Percentiles rank a stretch among this genome's conserved stretches.
phyloP scores from a whole-genome alignment of 78 protist genomes.

The Trichosphaerium sp. region DNA sequence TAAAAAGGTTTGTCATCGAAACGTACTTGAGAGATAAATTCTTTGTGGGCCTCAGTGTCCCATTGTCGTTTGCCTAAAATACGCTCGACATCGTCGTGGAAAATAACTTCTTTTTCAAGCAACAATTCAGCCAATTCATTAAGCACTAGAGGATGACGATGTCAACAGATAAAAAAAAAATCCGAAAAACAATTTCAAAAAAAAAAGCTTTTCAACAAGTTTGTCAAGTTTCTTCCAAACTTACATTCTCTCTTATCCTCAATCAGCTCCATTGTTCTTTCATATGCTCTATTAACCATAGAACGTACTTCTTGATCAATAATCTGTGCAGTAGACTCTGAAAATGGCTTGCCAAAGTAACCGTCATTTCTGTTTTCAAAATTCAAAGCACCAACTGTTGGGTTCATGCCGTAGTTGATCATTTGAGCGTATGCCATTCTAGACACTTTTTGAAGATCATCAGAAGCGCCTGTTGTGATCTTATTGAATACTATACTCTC shows the following conservation, averaged over 20 bases:
- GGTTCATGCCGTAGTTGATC: constrained; percentile 74
- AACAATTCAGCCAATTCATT: constrained; percentile 54
- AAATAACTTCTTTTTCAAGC: constrained; percentile 69
- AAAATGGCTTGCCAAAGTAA: constrained; percentile 60
- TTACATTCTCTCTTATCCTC: constrained; percentile 19
- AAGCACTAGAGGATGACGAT: not conserved
- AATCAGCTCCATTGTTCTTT: constrained; percentile 18
- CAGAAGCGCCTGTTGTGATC: constrained; percentile 86
- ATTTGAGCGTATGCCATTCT: constrained; percentile 68
- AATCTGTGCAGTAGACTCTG: constrained; percentile 54
- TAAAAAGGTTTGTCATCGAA: too few relatives aligned
- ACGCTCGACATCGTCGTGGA: constrained; percentile 48
- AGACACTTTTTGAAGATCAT: constrained; percentile 75
- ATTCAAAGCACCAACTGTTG: constrained; percentile 60
- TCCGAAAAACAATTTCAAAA: too few relatives aligned
- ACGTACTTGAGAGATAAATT: too few relatives aligned
- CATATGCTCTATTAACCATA: constrained; percentile 25
- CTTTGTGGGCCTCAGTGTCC: too few relatives aligned
- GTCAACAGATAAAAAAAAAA: too few relatives aligned
- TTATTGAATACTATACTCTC: constrained; percentile 55
- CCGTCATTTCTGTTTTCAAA: constrained; percentile 18
- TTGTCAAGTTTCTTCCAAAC: constrained; percentile 12
- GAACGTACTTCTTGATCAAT: constrained; percentile 60
- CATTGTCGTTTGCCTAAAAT: constrained; percentile 55
- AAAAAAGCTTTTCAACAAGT: not conserved